These are phyloP conservation scores for Bipolaris gigantea DNA, from an alignment of 2,329 filamentous ascomycete genomes.

Conservation along the genomic window DNA sequence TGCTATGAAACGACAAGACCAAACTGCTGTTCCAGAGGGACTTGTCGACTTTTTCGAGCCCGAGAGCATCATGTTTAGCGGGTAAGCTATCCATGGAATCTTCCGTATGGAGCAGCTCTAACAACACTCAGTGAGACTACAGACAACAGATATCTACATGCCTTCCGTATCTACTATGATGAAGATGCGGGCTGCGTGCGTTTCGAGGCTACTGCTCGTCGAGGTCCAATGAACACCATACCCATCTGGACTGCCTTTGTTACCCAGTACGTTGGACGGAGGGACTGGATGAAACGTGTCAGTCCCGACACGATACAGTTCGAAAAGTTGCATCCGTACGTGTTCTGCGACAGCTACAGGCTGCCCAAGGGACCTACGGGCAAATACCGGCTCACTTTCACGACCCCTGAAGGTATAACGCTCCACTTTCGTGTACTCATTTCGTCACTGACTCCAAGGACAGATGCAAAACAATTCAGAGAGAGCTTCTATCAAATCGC, in stretches of 20 bases:
- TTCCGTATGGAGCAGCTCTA: constrained; percentile 4
- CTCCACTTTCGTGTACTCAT: no score
- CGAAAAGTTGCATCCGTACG: constrained; percentile 54
- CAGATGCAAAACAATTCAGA: constrained; percentile 37
- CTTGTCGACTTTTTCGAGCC: constrained; percentile 56
- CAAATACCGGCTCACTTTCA: constrained; percentile 42
- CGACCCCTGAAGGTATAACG: constrained; percentile 33
- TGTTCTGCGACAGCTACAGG: constrained; percentile 57
- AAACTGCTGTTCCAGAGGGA: constrained; percentile 41
- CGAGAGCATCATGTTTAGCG: constrained; percentile 53
- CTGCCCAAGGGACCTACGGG: constrained; percentile 34
- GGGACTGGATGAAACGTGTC: constrained; percentile 52
- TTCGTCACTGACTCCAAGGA: neutral
- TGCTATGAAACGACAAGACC: constrained; percentile 61
- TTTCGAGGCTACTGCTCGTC: constrained; percentile 59
- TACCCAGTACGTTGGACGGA: constrained; percentile 49
- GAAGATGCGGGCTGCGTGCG: constrained; percentile 55
- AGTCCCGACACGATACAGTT: constrained; percentile 52
- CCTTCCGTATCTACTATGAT: constrained; percentile 59
- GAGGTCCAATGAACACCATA: constrained; percentile 56
- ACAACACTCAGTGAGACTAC: constrained; percentile 51
- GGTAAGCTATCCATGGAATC: constrained; percentile 40
- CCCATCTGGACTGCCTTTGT: constrained; percentile 61
- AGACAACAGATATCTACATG: constrained; percentile 57
- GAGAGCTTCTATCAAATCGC: constrained; percentile 39